phyloP scores from a whole-genome alignment of 2,329 filamentous ascomycete species.

The Cylindrodendrum hubeiense region DNA sequence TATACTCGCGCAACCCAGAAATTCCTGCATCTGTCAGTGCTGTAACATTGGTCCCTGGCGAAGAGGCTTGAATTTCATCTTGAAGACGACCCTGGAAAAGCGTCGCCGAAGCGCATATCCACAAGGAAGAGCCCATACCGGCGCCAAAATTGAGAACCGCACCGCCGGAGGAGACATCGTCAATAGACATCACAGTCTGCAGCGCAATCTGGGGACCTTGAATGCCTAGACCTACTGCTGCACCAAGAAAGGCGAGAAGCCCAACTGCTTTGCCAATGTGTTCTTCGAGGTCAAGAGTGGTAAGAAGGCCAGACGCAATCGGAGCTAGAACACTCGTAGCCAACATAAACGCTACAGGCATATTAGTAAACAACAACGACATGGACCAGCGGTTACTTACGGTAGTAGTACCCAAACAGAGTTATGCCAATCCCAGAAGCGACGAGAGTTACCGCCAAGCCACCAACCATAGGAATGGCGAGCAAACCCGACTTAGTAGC shows the following conservation, averaged over 20 bases:
- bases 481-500: slow-evolving; percentile 34
- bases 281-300: slow-evolving; percentile 35
- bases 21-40: slow-evolving; percentile 27
- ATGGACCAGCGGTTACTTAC: not conserved
- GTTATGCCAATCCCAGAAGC: slow-evolving; percentile 39
- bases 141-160: slow-evolving; percentile 39
- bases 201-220: slow-evolving; percentile 38
- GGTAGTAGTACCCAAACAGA: slow-evolving; percentile 40
- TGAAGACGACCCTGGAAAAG: slow-evolving; percentile 37
- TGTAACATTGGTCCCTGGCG: slow-evolving; percentile 24
- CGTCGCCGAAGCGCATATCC: slow-evolving; percentile 42
- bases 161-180: slow-evolving; percentile 39
- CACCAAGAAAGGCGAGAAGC: slow-evolving; percentile 35
- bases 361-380: not conserved
- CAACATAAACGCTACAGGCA: slow-evolving; percentile 36
- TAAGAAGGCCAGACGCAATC: slow-evolving; percentile 37
- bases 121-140: slow-evolving; percentile 39
- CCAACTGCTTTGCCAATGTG: slow-evolving; percentile 36
- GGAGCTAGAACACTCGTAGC: slow-evolving; percentile 36
- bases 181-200: slow-evolving; percentile 31
- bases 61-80: slow-evolving; percentile 28
- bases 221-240: slow-evolving; percentile 37
- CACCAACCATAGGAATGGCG: slow-evolving; percentile 40
- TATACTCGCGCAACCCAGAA: slow-evolving; percentile 29
- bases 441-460: slow-evolving; percentile 28